Evolutionary conservation across 352 stramenopile species (phyloP).

Genomic region (Phytopythium sindhum): DNA sequence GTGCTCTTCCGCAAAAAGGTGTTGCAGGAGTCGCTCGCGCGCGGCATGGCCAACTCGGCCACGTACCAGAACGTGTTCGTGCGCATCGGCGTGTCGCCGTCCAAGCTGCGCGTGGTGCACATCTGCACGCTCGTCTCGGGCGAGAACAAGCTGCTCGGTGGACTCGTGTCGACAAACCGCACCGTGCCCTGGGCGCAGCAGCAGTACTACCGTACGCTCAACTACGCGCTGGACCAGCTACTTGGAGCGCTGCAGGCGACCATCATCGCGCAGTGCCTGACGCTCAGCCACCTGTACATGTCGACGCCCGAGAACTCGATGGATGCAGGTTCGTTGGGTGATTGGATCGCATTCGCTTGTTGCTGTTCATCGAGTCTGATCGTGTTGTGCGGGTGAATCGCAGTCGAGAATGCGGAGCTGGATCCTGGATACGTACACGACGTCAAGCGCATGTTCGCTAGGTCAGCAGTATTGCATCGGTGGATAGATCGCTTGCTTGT

Average conservation of each 20-base stretch:
- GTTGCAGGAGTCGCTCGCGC: conserved; percentile 51
- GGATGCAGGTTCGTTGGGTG: conserved; percentile 32
- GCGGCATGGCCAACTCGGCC: conserved; percentile 57
- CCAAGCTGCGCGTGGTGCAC: conserved; percentile 73
- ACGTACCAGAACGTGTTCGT: conserved; percentile 78
- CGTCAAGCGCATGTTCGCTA: conserved; percentile 52
- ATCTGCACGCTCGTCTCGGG: conserved; percentile 61
- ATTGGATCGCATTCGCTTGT: neutral
- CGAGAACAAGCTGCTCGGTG: conserved; percentile 64
- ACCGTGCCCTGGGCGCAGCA: conserved; percentile 34
- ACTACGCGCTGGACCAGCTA: conserved; percentile 60
- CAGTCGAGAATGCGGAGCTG: conserved; percentile 46
- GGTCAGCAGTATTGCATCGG: conserved; percentile 15
- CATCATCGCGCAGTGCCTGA: conserved; percentile 62
- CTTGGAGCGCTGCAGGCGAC: conserved; percentile 67
- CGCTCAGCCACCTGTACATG: conserved; percentile 75
- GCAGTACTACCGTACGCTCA: conserved; percentile 31
- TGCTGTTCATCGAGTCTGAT: neutral
- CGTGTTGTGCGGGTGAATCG: neutral
- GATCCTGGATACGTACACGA: conserved; percentile 72
- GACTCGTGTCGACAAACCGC: conserved; percentile 39
- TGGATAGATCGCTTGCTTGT: neutral
- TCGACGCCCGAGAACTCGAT: conserved; percentile 66
- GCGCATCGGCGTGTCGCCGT: conserved; percentile 64
- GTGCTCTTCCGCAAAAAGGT: conserved; percentile 76